Base-by-base conservation (phyloP, 345 rosid genomes). In the Odontarrhena argentea region DNA sequence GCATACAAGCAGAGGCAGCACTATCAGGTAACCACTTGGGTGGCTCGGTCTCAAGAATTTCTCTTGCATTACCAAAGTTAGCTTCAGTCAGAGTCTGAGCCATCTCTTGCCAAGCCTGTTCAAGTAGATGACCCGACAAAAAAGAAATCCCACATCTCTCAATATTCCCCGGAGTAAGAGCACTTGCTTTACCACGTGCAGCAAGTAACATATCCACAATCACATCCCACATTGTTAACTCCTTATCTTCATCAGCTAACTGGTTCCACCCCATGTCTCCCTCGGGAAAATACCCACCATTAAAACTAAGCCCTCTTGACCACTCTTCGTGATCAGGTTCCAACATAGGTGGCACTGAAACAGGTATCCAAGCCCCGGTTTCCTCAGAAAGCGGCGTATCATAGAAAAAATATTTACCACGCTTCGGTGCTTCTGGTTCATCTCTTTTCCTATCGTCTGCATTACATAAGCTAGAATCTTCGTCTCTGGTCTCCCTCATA, bases 61-160 rank as follows among this genome's bases (percentile, higher is more conserved):
- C 88, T 74, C 73, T 84, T 0, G 77, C 69, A 13, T 77, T 86
- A 57, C 89, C 87, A 47, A 85, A 84, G 75, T 83, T 90, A 10
- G 84, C 85, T 52, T 90, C 97, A 0, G 89, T 82, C 12, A 90
- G 94, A 41, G 96, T 88, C 49, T 82, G 94, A 69, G 97, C 91
- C 92, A 93, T 90, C 71, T 93, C 97, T 76, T 86, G 81, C 98
- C 98, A 93, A 73, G 98, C 94, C 81, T 84, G 90, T 80, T 93
- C 98, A 10, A 90, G 83, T 40, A 93, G 35, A 83, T 83, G 79
- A 14, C 80, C 74, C 0, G 98, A 83, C 46, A 88, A 37, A 87
- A 92, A 84, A 0, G 92, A 76, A 56, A 93, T 65, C 9, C 78
- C 83, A 49, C 69, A 67, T 67, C 78, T 45, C 63, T 68, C 75